These are phyloP conservation scores for Cyberlindnera saturnus DNA, from an alignment of 805 yeast genomes.

Conservation along the genomic window DNA sequence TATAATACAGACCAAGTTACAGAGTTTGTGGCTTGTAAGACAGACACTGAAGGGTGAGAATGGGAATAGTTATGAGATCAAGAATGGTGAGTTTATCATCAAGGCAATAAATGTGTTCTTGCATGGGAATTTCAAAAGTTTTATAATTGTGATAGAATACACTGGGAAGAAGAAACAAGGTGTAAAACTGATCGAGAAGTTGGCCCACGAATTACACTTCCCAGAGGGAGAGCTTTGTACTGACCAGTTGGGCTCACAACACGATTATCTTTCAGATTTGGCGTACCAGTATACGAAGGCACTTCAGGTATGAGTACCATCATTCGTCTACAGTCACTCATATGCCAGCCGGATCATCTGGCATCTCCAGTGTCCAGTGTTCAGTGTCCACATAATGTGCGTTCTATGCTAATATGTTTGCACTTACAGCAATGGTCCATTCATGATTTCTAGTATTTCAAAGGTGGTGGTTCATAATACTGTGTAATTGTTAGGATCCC, in stretches of 20 bases:
- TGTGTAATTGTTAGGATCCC: too few relatives aligned
- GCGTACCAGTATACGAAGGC: conserved; percentile 10
- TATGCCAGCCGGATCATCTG: too few relatives aligned
- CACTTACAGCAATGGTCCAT: too few relatives aligned
- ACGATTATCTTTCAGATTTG: conserved; percentile 4
- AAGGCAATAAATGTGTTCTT: conserved; percentile 67
- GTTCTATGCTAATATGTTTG: too few relatives aligned
- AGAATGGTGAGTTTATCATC: conserved; percentile 35
- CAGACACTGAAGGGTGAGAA: conserved; percentile 72
- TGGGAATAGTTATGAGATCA: conserved; percentile 58
- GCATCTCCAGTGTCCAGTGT: too few relatives aligned
- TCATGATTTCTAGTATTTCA: too few relatives aligned
- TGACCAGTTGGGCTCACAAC: not conserved
- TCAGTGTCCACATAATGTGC: too few relatives aligned
- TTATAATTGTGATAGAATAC: conserved; percentile 35
- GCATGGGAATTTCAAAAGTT: conserved; percentile 70
- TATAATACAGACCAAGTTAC: conserved; percentile 51
- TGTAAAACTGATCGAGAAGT: conserved; percentile 1
- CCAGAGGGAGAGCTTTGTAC: conserved; percentile 10
- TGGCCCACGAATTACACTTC: conserved; percentile 5
- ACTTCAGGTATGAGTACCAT: not conserved
- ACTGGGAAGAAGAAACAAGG: not conserved
- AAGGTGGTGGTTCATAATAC: too few relatives aligned
- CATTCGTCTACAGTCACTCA: not conserved
- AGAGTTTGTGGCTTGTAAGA: conserved; percentile 62